These are phyloP conservation scores for Candida multigemmis DNA, from an alignment of 805 yeast genomes.

Conservation along the genomic window DNA sequence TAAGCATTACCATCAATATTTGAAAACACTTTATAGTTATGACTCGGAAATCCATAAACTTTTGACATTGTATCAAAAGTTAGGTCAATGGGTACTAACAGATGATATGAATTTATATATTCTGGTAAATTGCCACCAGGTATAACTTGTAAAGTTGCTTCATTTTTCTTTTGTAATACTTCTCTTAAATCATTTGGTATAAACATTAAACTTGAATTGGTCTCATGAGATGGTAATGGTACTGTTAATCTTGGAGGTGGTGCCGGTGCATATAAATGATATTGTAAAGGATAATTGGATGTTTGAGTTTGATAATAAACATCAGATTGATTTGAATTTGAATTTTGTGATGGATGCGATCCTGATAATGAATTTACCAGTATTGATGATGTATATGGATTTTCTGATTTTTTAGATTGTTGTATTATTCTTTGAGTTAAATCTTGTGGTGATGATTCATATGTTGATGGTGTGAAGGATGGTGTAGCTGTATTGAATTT, in stretches of 20 bases:
- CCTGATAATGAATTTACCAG: background rate
- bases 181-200: conserved; percentile 68
- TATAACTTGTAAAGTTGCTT: conserved; percentile 67
- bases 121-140: conserved; percentile 44
- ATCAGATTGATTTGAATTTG: conserved; percentile 10
- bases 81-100: conserved; percentile 72
- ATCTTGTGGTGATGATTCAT: conserved; percentile 2
- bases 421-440: conserved; percentile 1
- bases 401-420: background rate
- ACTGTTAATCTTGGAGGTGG: conserved; percentile 67
- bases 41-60: conserved; percentile 46
- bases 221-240: conserved; percentile 61
- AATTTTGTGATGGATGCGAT: background rate
- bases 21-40: conserved; percentile 73
- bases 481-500: conserved; percentile 32
- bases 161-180: conserved; percentile 61
- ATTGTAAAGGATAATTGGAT: conserved; percentile 49
- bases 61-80: conserved; percentile 19
- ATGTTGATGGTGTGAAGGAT: conserved; percentile 22
- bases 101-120: conserved; percentile 59
- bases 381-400: background rate
- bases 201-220: conserved; percentile 61
- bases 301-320: conserved; percentile 9
- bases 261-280: conserved; percentile 83
- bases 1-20: conserved; percentile 72